Percentiles rank a stretch among this genome's conserved stretches.
These are phyloP conservation scores for Agrostemma githago DNA, from an alignment of 148 eudicot species.

Conservation along the genomic window DNA sequence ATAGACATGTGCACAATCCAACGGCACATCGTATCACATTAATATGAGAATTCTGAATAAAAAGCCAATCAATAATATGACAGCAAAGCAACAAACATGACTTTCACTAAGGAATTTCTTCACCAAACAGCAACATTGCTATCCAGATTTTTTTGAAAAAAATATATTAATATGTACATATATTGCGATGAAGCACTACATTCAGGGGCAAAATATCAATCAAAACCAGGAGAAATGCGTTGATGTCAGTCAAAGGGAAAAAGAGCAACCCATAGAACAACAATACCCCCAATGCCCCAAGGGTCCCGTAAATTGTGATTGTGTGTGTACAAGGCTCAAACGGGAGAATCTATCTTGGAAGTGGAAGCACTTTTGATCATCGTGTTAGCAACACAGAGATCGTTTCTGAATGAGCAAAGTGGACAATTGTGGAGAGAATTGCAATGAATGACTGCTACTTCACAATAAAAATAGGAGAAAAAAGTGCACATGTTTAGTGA, in stretches of 20 bases:
- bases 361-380: no score
- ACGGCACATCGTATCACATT: background rate
- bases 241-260: background rate
- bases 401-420: no score
- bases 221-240: background rate
- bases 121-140: background rate
- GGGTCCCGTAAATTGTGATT: background rate
- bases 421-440: no score
- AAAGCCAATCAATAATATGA: background rate
- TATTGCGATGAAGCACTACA: background rate
- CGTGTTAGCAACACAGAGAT: no score
- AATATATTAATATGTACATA: background rate
- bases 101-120: background rate
- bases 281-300: no score
- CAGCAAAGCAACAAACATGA: slow-evolving; percentile 2
- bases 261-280: background rate
- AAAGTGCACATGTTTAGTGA: no score
- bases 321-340: no score
- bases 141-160: background rate
- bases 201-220: background rate
- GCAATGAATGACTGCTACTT: no score
- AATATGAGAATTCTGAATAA: background rate
- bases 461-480: no score
- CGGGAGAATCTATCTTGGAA: no score
- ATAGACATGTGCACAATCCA: slow-evolving; percentile 11